Evolutionary conservation across 1,284 basidiomycete species (phyloP).

Genomic region (Phylloporus sp.): DNA sequence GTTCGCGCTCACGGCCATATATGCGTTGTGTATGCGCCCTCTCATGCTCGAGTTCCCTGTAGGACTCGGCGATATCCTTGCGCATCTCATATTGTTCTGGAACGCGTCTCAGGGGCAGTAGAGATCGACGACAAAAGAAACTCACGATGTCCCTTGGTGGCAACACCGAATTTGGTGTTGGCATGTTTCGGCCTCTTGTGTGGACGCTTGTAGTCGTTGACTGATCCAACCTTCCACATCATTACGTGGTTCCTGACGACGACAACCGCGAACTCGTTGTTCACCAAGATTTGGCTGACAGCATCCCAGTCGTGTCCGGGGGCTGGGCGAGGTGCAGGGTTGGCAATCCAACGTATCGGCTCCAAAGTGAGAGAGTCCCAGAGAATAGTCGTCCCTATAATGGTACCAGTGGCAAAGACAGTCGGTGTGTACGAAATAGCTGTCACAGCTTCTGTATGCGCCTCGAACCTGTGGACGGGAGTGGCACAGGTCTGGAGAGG

Average conservation of each 20-base stretch:
- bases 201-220: slow-evolving; percentile 24
- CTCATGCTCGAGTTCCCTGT: slow-evolving; percentile 56
- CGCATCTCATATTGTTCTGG: slow-evolving; percentile 68
- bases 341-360: slow-evolving; percentile 56
- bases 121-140: neutral
- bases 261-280: slow-evolving; percentile 65
- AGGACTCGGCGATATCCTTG: slow-evolving; percentile 67
- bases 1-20: slow-evolving; percentile 57
- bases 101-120: slow-evolving; percentile 5
- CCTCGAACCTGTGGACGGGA: slow-evolving; percentile 56
- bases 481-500: slow-evolving; percentile 23
- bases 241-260: slow-evolving; percentile 67
- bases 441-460: slow-evolving; percentile 63
- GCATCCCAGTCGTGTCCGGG: slow-evolving; percentile 45
- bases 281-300: slow-evolving; percentile 68
- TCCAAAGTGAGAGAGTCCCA: slow-evolving; percentile 72
- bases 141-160: slow-evolving; percentile 35
- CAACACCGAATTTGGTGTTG: slow-evolving; percentile 22
- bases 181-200: slow-evolving; percentile 26
- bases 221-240: slow-evolving; percentile 68
- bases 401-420: slow-evolving; percentile 66
- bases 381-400: slow-evolving; percentile 62
- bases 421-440: slow-evolving; percentile 63
- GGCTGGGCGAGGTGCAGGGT: slow-evolving; percentile 45
- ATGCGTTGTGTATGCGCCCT: slow-evolving; percentile 39